These are phyloP conservation scores for Globisporangium nodosum DNA, from an alignment of 352 stramenopile genomes.

Conservation along the genomic window DNA sequence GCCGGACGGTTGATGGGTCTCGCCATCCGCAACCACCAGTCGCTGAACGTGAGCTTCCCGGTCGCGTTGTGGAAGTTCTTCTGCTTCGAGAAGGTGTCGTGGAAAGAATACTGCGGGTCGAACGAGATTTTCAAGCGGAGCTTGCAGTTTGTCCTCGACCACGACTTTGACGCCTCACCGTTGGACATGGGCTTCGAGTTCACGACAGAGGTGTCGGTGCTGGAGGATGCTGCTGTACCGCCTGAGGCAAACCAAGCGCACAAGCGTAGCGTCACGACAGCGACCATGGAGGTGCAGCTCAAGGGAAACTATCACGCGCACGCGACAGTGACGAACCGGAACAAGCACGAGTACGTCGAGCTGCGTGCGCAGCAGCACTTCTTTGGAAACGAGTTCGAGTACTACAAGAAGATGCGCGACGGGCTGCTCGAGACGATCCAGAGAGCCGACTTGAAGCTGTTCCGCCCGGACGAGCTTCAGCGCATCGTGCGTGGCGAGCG, in stretches of 20 bases:
- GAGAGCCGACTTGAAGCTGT: conserved; percentile 48
- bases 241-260: not conserved
- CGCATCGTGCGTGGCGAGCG: conserved; percentile 39
- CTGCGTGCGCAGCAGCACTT: conserved; percentile 58
- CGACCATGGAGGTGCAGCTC: conserved; percentile 67
- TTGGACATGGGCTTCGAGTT: conserved; percentile 71
- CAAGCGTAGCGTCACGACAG: not conserved
- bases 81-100: conserved; percentile 32
- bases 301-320: conserved; percentile 18
- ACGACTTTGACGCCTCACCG: conserved; percentile 51
- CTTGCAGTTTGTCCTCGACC: conserved; percentile 55
- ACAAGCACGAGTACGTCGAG: conserved; percentile 62
- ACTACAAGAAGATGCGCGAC: conserved; percentile 57
- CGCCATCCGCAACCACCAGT: conserved; percentile 66
- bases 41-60: conserved; percentile 49
- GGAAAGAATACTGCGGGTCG: conserved; percentile 52
- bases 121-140: conserved; percentile 58
- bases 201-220: conserved; percentile 35
- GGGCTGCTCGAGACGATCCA: conserved; percentile 55
- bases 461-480: conserved; percentile 47
- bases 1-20: conserved; percentile 57
- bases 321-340: conserved; percentile 52
- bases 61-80: conserved; percentile 73
- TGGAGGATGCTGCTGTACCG: conserved; percentile 38
- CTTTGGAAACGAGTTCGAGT: conserved; percentile 46